phyloP scores from a whole-genome alignment of 2,329 filamentous ascomycete genomes.

The Phyllachora maydis region DNA sequence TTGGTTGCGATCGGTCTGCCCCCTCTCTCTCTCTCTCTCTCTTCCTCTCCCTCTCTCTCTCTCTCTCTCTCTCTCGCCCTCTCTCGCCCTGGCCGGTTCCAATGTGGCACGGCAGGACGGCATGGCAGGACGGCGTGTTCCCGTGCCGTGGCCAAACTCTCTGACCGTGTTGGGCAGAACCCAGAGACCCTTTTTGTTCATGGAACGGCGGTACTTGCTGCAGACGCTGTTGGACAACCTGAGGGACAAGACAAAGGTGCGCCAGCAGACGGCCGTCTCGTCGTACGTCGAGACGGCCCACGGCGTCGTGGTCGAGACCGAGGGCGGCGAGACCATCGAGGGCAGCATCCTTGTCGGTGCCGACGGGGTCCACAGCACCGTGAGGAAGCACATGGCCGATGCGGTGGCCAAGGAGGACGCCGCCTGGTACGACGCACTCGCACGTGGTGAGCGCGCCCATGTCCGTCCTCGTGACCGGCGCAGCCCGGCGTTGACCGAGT shows the following conservation, averaged over 20 bases:
- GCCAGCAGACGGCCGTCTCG: slow-evolving; percentile 2
- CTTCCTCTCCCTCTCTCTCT: too few relatives aligned
- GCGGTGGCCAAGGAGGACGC: slow-evolving; percentile 1
- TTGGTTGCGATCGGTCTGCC: background rate
- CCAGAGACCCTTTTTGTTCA: too few relatives aligned
- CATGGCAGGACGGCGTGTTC: too few relatives aligned
- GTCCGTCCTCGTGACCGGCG: too few relatives aligned
- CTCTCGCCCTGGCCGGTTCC: too few relatives aligned
- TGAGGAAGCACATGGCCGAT: slow-evolving; percentile 1
- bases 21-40: too few relatives aligned
- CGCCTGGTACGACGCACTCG: background rate
- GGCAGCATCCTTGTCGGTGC: slow-evolving; percentile 5
- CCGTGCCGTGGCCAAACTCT: too few relatives aligned
- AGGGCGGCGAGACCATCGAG: slow-evolving; percentile 3
- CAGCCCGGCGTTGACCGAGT: too few relatives aligned
- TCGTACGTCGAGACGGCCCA: slow-evolving; percentile 3
- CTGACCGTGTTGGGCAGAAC: too few relatives aligned
- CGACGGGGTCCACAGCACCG: slow-evolving; percentile 3
- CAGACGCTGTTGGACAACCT: slow-evolving; percentile 3
- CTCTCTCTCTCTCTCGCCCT: too few relatives aligned
- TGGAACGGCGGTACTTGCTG: slow-evolving; percentile 3
- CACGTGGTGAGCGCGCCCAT: too few relatives aligned
- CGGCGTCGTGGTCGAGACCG: slow-evolving; percentile 4
- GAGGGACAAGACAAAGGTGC: slow-evolving; percentile 3
- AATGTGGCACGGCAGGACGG: too few relatives aligned